Conservation (phyloP, 2,329 filamentous ascomycete genomes). For the Leptographium procerum region DNA sequence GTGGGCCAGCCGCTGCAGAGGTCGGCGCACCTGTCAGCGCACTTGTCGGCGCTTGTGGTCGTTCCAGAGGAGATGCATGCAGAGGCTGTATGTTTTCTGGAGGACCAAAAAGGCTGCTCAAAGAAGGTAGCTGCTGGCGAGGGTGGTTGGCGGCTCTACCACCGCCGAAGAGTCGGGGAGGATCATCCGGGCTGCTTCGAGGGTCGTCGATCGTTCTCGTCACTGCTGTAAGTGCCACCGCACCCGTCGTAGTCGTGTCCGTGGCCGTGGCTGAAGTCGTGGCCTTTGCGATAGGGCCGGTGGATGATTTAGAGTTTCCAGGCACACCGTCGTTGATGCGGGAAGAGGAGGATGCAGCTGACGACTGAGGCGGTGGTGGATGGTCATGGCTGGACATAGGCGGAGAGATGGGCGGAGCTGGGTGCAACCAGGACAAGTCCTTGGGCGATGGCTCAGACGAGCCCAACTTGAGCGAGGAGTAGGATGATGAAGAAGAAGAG, state of each 20-base stretch:
- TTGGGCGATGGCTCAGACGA: conserved; percentile 16
- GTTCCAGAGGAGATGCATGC: conserved; percentile 37
- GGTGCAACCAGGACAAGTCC: conserved; percentile 32
- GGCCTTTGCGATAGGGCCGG: not conserved
- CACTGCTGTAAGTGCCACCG: not conserved
- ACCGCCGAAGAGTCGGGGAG: not conserved
- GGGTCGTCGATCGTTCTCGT: conserved; percentile 13
- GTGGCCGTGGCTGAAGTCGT: not conserved
- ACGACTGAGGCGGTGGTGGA: conserved; percentile 20
- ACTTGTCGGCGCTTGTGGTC: conserved; percentile 22
- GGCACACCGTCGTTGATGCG: conserved; percentile 21
- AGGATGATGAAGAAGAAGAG: conserved; percentile 12
- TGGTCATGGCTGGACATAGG: conserved; percentile 48
- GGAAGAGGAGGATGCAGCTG: not conserved
- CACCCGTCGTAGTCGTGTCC: not conserved
- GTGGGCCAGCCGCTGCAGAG: conserved; percentile 2
- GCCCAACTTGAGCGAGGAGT: not conserved
- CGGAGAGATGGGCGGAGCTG: conserved; percentile 34
- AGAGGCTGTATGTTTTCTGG: conserved; percentile 30
- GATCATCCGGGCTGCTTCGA: conserved; percentile 7
- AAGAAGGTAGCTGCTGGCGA: conserved; percentile 40
- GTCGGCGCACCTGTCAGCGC: not conserved
- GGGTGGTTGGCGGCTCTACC: conserved; percentile 14
- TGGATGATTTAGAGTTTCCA: not conserved
- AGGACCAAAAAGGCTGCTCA: conserved; percentile 46